Base-by-base conservation (phyloP, 352 stramenopile genomes). In the Phytophthora rubi region DNA sequence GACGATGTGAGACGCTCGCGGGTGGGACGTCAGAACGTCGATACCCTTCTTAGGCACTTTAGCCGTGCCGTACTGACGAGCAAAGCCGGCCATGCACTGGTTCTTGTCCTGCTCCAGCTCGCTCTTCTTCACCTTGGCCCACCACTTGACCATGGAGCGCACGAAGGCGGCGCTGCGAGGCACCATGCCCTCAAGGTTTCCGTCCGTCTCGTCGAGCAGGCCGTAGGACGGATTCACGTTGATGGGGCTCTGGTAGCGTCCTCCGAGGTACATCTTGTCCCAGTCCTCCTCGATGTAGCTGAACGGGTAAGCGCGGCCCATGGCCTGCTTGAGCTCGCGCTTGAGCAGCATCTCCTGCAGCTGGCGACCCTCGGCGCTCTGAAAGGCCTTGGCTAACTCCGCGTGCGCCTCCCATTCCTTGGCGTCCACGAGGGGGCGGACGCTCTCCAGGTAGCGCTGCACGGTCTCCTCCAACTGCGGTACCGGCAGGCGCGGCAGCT, bases 271-370 rank as follows among this genome's bases (percentile, higher is more conserved):
- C 92, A 97, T 97, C 51, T 93, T 80, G 70, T 97, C 89, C 92
- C 92, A 98, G 75, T 96, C 91, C 33, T 82, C 71, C 67, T 98
- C 93, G 59, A 98, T 97, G 88, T 98, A 98, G 77, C 88, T 97
- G 84, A 93, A 97, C 18, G 93, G 92, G 70, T 97, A 98, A 56
- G 82, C 82, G 52, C 89, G 89, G 62, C 87, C 88, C 80, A 89
- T 89, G 35, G 80, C 77, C 49, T 96, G 85, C 30, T 81, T 69
- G 26, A 95, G 82, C 67, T 96, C 83, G 58, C 84, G 81, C 64
- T 90, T 89, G 47, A 93, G 76, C 54, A 93, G 57, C 8, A 75
- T 18, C 16, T 91, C 82, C 68, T 93, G 85, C 23, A 93, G 65
- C 59, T 81, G 55, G 37, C 85, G 85, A 0, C 85, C 85, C 47